phyloP scores from a whole-genome alignment of 768 basidiomycete species.

The Suillus spraguei region DNA sequence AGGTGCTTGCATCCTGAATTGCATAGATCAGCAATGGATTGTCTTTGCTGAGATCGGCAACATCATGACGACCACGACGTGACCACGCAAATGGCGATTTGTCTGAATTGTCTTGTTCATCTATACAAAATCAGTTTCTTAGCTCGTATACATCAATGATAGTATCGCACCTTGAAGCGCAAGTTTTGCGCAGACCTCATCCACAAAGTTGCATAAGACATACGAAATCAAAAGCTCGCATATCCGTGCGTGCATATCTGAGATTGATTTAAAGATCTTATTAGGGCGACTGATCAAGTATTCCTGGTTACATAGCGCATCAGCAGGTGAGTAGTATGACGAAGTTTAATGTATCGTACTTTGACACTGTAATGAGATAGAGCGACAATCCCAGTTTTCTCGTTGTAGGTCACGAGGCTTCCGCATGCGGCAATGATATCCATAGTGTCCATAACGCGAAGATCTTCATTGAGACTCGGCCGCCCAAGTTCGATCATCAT shows the following conservation, averaged over 20 bases:
- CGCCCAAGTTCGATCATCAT: neutral
- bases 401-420: slow-evolving; percentile 10
- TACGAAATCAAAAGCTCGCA: neutral
- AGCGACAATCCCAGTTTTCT: neutral
- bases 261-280: neutral
- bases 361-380: slow-evolving; percentile 15
- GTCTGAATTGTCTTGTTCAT: too few relatives aligned
- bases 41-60: neutral
- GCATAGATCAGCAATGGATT: neutral
- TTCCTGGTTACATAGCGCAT: too few relatives aligned
- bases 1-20: neutral
- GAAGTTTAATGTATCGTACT: neutral
- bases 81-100: too few relatives aligned
- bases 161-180: neutral
- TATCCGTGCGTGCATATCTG: neutral
- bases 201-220: neutral
- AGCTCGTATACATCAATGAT: neutral
- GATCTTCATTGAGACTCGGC: neutral
- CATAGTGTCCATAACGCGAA: neutral
- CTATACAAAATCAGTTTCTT: slow-evolving; percentile 1
- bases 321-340: too few relatives aligned
- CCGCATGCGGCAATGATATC: slow-evolving; percentile 1
- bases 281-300: neutral
- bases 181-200: neutral
- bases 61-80: neutral